Percentiles rank a stretch among this genome's conserved stretches.
phyloP scores from a whole-genome alignment of 108 stramenopile species.

The Aureococcus anophagefferens region DNA sequence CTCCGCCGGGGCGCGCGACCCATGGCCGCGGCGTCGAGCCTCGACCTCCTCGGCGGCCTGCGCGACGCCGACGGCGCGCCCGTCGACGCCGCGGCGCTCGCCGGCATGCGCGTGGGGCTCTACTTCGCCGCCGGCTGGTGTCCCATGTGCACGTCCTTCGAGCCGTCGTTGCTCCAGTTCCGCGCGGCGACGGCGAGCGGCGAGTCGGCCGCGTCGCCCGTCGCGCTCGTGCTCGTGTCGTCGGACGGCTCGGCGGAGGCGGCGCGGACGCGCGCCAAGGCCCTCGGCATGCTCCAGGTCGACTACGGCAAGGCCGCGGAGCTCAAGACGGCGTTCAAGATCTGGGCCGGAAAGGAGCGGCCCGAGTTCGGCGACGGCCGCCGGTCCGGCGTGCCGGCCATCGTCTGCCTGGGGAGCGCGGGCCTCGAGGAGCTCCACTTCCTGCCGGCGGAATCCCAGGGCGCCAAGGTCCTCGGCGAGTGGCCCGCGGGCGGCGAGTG shows the following conservation, averaged over 20 bases:
- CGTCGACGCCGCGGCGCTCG: too few species aligned
- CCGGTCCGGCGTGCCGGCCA: slow-evolving; percentile 55
- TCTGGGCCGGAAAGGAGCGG: slow-evolving; percentile 54
- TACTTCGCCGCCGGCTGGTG: slow-evolving; percentile 62
- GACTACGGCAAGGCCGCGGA: slow-evolving; percentile 45
- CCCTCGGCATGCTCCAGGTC: slow-evolving; percentile 44
- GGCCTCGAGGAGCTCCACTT: slow-evolving; percentile 45
- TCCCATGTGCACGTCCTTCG: slow-evolving; percentile 54
- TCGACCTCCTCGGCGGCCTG: too few species aligned
- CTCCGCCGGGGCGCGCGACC: too few species aligned
- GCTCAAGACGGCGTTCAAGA: slow-evolving; percentile 40
- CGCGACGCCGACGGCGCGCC: too few species aligned
- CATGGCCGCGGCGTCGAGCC: too few species aligned
- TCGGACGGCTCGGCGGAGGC: slow-evolving; percentile 39
- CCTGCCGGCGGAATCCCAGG: slow-evolving; percentile 41
- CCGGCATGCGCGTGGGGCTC: slow-evolving; percentile 51
- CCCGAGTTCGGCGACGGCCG: slow-evolving; percentile 39
- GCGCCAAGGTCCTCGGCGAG: slow-evolving; percentile 33
- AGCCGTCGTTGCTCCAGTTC: slow-evolving; percentile 42
- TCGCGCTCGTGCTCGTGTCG: slow-evolving; percentile 50
- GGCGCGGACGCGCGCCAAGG: slow-evolving; percentile 21
- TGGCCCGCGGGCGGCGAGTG: slow-evolving; percentile 26
- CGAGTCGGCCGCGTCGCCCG: slow-evolving; percentile 9
- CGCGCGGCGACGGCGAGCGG: slow-evolving; percentile 15
- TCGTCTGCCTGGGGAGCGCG: slow-evolving; percentile 40